Evolutionary conservation across 1,284 basidiomycete genomes (phyloP).

Genomic region (Ustilago loliicola): DNA sequence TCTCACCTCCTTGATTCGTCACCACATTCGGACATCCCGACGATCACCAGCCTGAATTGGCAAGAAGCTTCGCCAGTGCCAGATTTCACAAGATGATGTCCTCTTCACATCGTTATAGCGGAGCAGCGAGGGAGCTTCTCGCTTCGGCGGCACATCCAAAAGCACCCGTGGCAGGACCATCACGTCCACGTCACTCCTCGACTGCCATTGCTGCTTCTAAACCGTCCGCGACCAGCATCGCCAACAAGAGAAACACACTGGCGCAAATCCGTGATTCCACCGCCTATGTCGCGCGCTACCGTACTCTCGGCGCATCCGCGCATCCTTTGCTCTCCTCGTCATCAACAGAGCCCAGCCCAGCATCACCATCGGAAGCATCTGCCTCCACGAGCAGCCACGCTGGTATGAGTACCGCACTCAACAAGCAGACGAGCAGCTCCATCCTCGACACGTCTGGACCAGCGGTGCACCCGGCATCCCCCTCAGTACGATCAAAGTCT

Average conservation of each 20-base stretch:
- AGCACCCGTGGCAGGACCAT: constrained; percentile 27
- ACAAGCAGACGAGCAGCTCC: constrained; percentile 13
- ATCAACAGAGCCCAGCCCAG: constrained; percentile 15
- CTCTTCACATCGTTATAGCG: constrained; percentile 29
- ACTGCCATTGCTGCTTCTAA: constrained; percentile 28
- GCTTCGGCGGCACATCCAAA: constrained; percentile 18
- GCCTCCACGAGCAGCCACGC: constrained; percentile 18
- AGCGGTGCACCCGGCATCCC: constrained; percentile 16
- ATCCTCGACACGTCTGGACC: constrained; percentile 28
- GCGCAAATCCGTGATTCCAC: constrained; percentile 50
- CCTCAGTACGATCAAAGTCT: constrained; percentile 27
- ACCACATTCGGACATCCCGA: neutral
- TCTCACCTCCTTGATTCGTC: neutral
- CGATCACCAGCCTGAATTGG: too few species aligned
- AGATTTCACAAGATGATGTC: constrained; percentile 10
- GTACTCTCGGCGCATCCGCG: constrained; percentile 39
- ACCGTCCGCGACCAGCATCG: constrained; percentile 14
- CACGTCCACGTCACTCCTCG: constrained; percentile 36
- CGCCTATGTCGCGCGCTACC: constrained; percentile 47
- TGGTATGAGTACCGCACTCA: constrained; percentile 16
- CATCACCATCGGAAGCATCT: neutral
- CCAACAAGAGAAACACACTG: constrained; percentile 26
- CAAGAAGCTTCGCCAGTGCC: neutral
- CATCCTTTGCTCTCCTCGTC: constrained; percentile 42
- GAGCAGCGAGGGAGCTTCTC: constrained; percentile 40